Conservation (phyloP, 768 basidiomycete species). For the Daedalea quercina region DNA sequence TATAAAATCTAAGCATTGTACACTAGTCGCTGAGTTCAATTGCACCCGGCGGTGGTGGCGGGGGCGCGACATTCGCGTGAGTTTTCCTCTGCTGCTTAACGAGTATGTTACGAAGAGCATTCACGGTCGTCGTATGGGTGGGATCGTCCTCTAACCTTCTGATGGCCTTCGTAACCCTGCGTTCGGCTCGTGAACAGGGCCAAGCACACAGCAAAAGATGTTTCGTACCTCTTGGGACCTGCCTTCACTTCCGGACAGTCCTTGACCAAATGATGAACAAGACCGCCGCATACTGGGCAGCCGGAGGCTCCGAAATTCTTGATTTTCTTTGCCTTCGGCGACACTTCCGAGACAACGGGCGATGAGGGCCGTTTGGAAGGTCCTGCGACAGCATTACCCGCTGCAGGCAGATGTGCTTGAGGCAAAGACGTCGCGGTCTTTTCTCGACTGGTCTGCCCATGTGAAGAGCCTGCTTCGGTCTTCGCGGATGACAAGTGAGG, state of each 20-base stretch:
- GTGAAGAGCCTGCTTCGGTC: background rate
- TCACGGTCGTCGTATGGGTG: slow-evolving; percentile 27
- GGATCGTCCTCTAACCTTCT: slow-evolving; percentile 36
- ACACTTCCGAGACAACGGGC: slow-evolving; percentile 2
- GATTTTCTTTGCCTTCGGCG: slow-evolving; percentile 31
- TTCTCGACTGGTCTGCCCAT: background rate
- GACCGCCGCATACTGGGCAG: slow-evolving; percentile 44
- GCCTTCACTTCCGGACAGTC: slow-evolving; percentile 48
- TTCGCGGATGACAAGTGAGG: background rate
- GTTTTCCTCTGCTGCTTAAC: slow-evolving; percentile 28
- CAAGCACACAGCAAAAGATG: background rate
- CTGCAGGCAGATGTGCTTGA: background rate
- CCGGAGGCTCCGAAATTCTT: slow-evolving; percentile 20
- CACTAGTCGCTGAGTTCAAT: slow-evolving; percentile 5
- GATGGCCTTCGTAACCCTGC: slow-evolving; percentile 39
- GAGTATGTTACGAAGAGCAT: slow-evolving; percentile 33
- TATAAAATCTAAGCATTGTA: too few species aligned
- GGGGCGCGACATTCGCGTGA: background rate
- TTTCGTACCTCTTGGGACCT: slow-evolving; percentile 47
- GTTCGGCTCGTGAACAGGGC: background rate
- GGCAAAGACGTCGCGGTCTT: background rate
- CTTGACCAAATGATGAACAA: slow-evolving; percentile 39
- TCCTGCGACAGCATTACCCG: slow-evolving; percentile 8
- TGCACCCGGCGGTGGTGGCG: background rate
- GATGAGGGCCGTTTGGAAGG: slow-evolving; percentile 26